Evolutionary conservation across 2,329 filamentous ascomycete species (phyloP).

Genomic region (Capronia coronata): DNA sequence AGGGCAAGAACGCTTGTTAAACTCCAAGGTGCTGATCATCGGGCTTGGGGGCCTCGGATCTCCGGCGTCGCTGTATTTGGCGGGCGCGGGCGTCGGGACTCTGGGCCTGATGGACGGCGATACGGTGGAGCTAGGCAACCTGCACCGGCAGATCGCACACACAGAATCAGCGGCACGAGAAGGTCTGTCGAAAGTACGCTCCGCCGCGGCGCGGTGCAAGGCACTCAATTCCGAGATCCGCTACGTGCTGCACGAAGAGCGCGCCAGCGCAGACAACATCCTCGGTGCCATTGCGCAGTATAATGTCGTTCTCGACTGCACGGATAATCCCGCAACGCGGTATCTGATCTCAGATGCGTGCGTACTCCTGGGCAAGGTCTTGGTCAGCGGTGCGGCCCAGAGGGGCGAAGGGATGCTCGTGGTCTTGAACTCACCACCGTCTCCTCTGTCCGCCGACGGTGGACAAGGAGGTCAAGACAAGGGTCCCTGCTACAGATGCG

Average conservation of each 20-base stretch:
- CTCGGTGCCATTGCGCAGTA: constrained; percentile 44
- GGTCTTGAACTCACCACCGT: constrained; percentile 56
- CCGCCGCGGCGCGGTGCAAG: constrained; percentile 17
- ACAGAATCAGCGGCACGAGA: constrained; percentile 53
- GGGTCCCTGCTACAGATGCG: constrained; percentile 86
- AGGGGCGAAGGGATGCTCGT: constrained; percentile 85
- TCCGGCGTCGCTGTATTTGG: constrained; percentile 86
- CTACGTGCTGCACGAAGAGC: constrained; percentile 16
- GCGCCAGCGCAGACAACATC: constrained; percentile 12
- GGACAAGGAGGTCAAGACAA: constrained; percentile 36
- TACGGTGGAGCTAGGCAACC: constrained; percentile 77
- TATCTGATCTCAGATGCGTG: constrained; percentile 91
- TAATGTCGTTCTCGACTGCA: constrained; percentile 87
- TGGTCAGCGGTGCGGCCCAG: constrained; percentile 85
- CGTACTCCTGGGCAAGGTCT: constrained; percentile 67
- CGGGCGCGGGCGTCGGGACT: constrained; percentile 77
- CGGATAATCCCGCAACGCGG: constrained; percentile 82
- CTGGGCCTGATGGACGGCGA: constrained; percentile 85
- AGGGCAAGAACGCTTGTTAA: constrained; percentile 23
- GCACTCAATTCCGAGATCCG: constrained; percentile 23
- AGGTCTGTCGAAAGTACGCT: constrained; percentile 35
- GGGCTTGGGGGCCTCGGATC: constrained; percentile 87
- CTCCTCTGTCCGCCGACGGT: constrained; percentile 51
- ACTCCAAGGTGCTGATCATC: constrained; percentile 59
- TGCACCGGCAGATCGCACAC: constrained; percentile 88